Evolutionary conservation across 331 rosid species (phyloP), one percentile per base, ranked within the genome.

Genomic region (Phaseolus coccineus): DNA sequence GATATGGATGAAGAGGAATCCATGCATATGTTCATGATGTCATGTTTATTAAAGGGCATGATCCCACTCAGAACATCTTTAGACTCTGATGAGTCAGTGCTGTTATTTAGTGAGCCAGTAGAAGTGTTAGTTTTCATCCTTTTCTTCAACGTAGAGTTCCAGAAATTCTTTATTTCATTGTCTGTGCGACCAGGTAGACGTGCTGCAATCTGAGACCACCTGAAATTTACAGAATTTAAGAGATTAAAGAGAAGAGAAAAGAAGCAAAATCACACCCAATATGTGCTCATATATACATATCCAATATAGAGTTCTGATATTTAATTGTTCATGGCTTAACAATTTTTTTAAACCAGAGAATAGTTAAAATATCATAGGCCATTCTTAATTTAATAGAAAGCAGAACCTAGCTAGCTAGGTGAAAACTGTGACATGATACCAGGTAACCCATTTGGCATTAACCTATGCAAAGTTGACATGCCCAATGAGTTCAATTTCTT

Each of bases 141-240:
- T 74, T 91, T 94, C 73, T 94, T 94, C 69, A 94, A 37, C 0
- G 97, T 90, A 2, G 98, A 94, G 61, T 94, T 94, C 98, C 98
- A 94, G 30, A 92, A 94, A 30, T 94, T 94, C 89, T 94, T 94
- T 31, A 94, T 94, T 75, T 94, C 98, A n/a, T 94, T 94, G 88
- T 94, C 98, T 0, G 98, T 94, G 19, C 98, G 87, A 62, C 98
- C 98, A 0, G 98, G 98, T 35, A 94, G 95, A 72, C 95, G 97
- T 53, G 97, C 93, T 6, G 98, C 98, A 59, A 94, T 94, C 66
- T 94, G 97, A 82, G 98, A 94, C 98, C 98, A 94, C 84, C 98
- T 94, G 81, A 83, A 8, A 64, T 61, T 46, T 27, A 25, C 39
- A 39, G 67, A 65, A 42, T 52, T 1, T 55, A 63, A 33, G 28